Evolutionary conservation across 1,284 basidiomycete species (phyloP), one percentile per base, ranked within the genome.

Genomic region (Volvariella surrecta): DNA sequence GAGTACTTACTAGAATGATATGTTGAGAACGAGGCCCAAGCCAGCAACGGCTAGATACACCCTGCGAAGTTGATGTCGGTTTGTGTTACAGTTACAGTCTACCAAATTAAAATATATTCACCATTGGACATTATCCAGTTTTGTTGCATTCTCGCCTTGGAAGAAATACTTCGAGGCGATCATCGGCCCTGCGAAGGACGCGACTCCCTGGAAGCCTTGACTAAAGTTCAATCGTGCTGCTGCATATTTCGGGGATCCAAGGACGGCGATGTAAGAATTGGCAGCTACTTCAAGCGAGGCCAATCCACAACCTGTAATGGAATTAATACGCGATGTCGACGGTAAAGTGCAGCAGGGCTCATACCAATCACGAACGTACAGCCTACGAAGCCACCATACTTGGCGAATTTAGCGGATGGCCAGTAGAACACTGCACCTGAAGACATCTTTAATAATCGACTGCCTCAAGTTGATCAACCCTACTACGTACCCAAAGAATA

Each of bases 171-270:
- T 63, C 13, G 80, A 79, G 17, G 85, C 86, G 53, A 90, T 90
- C 52, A 89, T 72, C 19, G 88, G 87, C 0, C 88, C 88, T 17
- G 82, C 70, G 54, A 90, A 87, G 0, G 79, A 78, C 0, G 85
- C 86, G 31, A 90, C 68, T 38, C 88, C 85, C 59, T 89, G 85
- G 66, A 86, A 89, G 1, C 82, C 81, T 62, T 90, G 88, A 42
- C 82, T 84, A 57, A 89, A 83, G 57, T 89, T 87, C 30, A 91
- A 71, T 37, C 87, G 75, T 56, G 83, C 80, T 7, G 84, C 82
- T 40, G 87, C 86, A 56, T 82, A 78, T 52, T 78, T 76, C 18
- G 80, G 75, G 4, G 70, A 67, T 31, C 82, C 82, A 42, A 85
- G 64, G 16, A 81, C 75, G 4, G 84, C 64, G 48, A 90, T 82